Evolutionary conservation across 192 early-diverging fungal species (phyloP).

Genomic region (Coemansia sp.): DNA sequence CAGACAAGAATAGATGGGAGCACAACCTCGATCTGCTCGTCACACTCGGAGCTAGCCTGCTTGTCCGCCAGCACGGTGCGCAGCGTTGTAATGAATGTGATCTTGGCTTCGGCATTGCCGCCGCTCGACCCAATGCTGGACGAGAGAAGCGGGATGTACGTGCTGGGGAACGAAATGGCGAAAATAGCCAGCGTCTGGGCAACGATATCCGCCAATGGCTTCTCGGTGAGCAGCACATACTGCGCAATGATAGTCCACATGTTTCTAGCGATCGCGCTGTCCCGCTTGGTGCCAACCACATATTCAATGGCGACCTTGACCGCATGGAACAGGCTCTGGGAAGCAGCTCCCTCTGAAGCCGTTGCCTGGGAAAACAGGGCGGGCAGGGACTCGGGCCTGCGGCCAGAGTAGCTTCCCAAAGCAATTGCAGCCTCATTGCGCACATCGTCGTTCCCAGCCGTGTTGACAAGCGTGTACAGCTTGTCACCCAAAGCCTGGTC

Average conservation of each 20-base stretch:
- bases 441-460: conserved; percentile 23
- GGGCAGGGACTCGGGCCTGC: conserved; percentile 14
- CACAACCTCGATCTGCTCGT: conserved; percentile 23
- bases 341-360: not conserved
- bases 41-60: conserved; percentile 21
- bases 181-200: conserved; percentile 34
- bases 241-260: conserved; percentile 19
- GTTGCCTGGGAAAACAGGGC: conserved; percentile 27
- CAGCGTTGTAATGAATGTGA: conserved; percentile 34
- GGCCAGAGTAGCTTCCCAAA: conserved; percentile 29
- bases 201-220: conserved; percentile 24
- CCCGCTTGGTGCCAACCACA: conserved; percentile 5
- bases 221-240: conserved; percentile 10
- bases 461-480: conserved; percentile 14
- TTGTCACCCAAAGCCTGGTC: conserved; percentile 5
- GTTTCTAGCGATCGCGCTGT: not conserved
- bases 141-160: conserved; percentile 23
- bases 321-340: conserved; percentile 20
- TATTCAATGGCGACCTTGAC: conserved; percentile 30
- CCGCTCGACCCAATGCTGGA: conserved; percentile 7
- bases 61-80: conserved; percentile 40
- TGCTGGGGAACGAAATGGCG: conserved; percentile 16
- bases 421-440: conserved; percentile 39
- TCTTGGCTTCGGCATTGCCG: conserved; percentile 6
- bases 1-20: conserved; percentile 17